Evolutionary conservation across 2,329 filamentous ascomycete genomes (phyloP), one percentile per base, ranked within the genome.

Genomic region (Geosmithia flava): DNA sequence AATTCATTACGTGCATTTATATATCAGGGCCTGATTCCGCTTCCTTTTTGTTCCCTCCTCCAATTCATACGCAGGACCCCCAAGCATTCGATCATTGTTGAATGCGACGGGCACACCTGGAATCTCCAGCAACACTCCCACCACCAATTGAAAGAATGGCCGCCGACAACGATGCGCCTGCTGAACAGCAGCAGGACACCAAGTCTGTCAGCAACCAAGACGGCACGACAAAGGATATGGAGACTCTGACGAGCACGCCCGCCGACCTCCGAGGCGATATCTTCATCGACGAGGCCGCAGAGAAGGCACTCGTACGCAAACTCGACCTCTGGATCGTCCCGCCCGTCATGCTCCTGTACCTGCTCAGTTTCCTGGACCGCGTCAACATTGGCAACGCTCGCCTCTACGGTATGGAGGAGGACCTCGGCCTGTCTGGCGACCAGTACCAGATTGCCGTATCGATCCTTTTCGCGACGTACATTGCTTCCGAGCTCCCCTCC

Each of bases 291-390:
- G 52, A 55, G 5, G 58, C 46, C 8, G 57, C 56, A 7, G 61
- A 63, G 47, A 55, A 55, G n/a, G 54, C 49, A 20, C 68, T 83
- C 13, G 65, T 77, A 2, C 60, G 62, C 50, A 83, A 84, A 57
- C 78, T 84, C 17, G 80, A 84, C 53, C 54, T 78, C 3, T 76
- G 69, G 56, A 74, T 83, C 50, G 67, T 83, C 1, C 80, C 81
- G 0, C 80, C 78, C 0, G 78, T 83, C 1, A 67, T 78, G 4
- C 53, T 83, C 3, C 66, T 84, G 6, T 84, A 83, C 53, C 67
- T 83, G 2, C 47, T 62, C n/a, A 58, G 54, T 3, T 61, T 61
- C 42, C 17, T 61, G 7, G 57, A 61, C 47, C 59, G 59, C 7
- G 59, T 61, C 39, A 62, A 62, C 42, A 60, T 62, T 2, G 79